These are phyloP conservation scores for Pleurotus platypus DNA, from an alignment of 768 basidiomycete genomes.

Conservation along the genomic window DNA sequence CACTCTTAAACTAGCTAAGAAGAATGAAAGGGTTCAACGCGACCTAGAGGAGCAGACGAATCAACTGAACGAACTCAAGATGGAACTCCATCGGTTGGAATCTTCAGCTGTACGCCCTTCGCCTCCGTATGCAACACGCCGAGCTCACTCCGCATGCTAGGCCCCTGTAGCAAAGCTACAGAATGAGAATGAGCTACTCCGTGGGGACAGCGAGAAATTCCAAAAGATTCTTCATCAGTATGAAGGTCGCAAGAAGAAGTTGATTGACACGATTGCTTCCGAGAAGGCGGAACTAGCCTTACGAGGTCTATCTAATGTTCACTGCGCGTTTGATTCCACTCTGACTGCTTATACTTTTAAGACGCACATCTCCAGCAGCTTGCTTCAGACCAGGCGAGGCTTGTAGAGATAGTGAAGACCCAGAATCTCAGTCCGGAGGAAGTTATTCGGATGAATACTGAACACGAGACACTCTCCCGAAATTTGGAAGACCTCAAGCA, in stretches of 20 bases:
- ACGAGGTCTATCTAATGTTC: constrained; percentile 37
- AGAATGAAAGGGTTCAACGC: constrained; percentile 62
- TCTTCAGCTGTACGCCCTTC: constrained; percentile 49
- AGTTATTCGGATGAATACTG: constrained; percentile 85
- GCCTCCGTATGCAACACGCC: too few species aligned
- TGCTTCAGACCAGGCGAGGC: constrained; percentile 57
- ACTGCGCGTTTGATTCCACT: neutral
- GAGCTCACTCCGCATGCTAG: constrained; percentile 23
- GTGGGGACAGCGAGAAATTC: constrained; percentile 75
- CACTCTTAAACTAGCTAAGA: constrained; percentile 44
- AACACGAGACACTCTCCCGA: constrained; percentile 74
- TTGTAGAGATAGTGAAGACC: constrained; percentile 65
- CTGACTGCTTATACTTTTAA: constrained; percentile 22
- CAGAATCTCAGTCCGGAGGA: constrained; percentile 94
- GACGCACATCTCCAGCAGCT: constrained; percentile 61
- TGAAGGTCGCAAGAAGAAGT: constrained; percentile 64
- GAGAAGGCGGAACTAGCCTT: constrained; percentile 62
- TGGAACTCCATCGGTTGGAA: constrained; percentile 55
- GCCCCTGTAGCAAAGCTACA: constrained; percentile 62
- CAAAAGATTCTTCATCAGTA: constrained; percentile 70
- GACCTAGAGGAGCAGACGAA: constrained; percentile 60
- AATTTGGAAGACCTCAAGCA: constrained; percentile 74
- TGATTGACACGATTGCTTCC: constrained; percentile 61
- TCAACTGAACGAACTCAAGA: constrained; percentile 40
- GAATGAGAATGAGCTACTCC: constrained; percentile 59